Conservation (phyloP, 2,329 filamentous ascomycete species). For the Sclerotinia borealis region DNA sequence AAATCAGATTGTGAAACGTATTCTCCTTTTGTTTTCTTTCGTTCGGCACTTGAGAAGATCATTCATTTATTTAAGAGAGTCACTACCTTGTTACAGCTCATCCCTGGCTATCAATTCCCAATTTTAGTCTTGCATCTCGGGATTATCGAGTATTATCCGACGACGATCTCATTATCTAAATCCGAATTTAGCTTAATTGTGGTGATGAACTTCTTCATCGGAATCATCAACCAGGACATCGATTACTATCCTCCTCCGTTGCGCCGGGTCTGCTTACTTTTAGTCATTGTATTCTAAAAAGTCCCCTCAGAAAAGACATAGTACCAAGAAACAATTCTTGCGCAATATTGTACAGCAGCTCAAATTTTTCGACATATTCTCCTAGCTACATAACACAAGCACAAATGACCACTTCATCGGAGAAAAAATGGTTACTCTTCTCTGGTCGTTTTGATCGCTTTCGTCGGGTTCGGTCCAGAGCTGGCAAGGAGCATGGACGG, state of each 20-base stretch:
- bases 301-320: background rate
- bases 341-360: slow-evolving; percentile 12
- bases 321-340: background rate
- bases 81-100: background rate
- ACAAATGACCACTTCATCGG: slow-evolving; percentile 2
- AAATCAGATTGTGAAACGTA: slow-evolving; percentile 4
- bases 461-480: slow-evolving; percentile 7
- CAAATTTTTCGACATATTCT: slow-evolving; percentile 11
- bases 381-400: slow-evolving; percentile 8
- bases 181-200: background rate
- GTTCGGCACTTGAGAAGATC: slow-evolving; percentile 10
- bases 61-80: slow-evolving; percentile 3
- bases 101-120: slow-evolving; percentile 5
- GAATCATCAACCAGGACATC: background rate
- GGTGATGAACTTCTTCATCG: background rate
- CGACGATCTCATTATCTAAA: slow-evolving; percentile 2
- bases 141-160: slow-evolving; percentile 2
- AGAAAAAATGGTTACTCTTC: background rate
- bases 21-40: background rate
- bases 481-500: background rate
- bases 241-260: background rate
- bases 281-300: background rate
- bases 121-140: background rate
- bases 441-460: background rate
- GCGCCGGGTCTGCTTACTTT: slow-evolving; percentile 1